A percentile compares a stretch with the other conserved stretches of the same genome.
These are phyloP conservation scores for Talaromyces amestolkiae DNA, from an alignment of 2,329 filamentous ascomycete species.

Conservation along the genomic window DNA sequence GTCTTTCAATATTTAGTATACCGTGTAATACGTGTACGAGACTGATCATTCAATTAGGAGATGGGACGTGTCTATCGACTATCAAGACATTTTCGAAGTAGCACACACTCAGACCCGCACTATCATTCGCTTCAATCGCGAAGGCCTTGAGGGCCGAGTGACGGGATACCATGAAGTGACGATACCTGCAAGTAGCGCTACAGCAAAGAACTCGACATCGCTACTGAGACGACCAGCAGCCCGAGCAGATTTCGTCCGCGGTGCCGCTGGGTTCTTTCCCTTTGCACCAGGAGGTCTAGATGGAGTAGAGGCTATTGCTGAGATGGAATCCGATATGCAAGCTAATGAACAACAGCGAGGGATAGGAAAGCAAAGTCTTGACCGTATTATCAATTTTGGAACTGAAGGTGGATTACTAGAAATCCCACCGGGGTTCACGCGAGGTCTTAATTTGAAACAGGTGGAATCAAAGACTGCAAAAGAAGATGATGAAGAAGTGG, in stretches of 20 bases:
- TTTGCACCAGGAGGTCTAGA: conserved; percentile 91
- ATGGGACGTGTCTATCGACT: conserved; percentile 80
- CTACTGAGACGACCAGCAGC: conserved; percentile 80
- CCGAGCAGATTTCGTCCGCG: conserved; percentile 85
- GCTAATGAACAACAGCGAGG: conserved; percentile 48
- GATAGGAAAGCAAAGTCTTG: conserved; percentile 56
- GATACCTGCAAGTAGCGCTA: conserved; percentile 81
- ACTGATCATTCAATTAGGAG: conserved; percentile 41
- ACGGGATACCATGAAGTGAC: conserved; percentile 94
- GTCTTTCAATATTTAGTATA: conserved; percentile 20
- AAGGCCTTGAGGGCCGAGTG: conserved; percentile 87
- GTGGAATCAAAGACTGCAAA: conserved; percentile 57
- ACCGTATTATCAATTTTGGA: conserved; percentile 80
- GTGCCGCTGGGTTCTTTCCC: conserved; percentile 88
- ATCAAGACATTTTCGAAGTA: conserved; percentile 79
- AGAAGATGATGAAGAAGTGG: conserved; percentile 67
- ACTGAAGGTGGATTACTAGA: conserved; percentile 75
- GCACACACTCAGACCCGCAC: conserved; percentile 90
- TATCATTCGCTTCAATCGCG: conserved; percentile 86
- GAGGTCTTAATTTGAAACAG: conserved; percentile 71
- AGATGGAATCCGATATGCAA: conserved; percentile 71
- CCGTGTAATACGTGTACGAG: not conserved
- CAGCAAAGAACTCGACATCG: conserved; percentile 92
- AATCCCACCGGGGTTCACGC: conserved; percentile 74
- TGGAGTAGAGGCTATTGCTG: conserved; percentile 78